These are phyloP conservation scores for Linum lewisii DNA, from an alignment of 345 rosid genomes.

Conservation along the genomic window DNA sequence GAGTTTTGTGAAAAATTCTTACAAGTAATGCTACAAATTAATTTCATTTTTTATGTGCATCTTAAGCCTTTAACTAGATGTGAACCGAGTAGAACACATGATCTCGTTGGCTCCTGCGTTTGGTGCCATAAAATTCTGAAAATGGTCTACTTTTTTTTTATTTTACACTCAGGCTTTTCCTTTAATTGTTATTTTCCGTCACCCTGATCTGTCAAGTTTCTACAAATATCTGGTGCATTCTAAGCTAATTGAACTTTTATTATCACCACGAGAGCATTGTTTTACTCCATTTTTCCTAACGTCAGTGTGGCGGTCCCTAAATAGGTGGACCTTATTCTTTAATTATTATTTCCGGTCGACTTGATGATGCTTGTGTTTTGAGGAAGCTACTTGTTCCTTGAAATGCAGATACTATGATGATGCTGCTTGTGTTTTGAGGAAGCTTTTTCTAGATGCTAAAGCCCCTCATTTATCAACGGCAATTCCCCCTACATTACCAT, in stretches of 20 bases:
- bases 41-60: background rate
- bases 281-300: no score
- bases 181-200: no score
- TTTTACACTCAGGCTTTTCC: no score
- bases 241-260: no score
- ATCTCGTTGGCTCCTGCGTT: no score
- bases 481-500: slow-evolving; percentile 86
- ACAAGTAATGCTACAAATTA: slow-evolving; percentile 49
- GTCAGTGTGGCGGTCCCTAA: no score
- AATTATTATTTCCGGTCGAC: background rate
- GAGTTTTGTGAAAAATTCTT: slow-evolving; percentile 99
- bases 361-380: background rate
- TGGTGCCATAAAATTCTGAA: no score
- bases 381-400: slow-evolving; percentile 1
- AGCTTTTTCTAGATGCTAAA: slow-evolving; percentile 96
- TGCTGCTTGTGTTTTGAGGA: slow-evolving; percentile 91
- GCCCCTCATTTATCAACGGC: slow-evolving; percentile 95
- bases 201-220: no score
- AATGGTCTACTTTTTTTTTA: no score
- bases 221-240: no score
- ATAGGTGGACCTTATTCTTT: background rate
- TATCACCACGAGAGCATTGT: no score
- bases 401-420: slow-evolving; percentile 83
- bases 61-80: background rate
- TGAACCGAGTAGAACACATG: background rate